Evolutionary conservation across 2,329 filamentous ascomycete genomes (phyloP).

Genomic region (Ophiocordyceps sinensis): DNA sequence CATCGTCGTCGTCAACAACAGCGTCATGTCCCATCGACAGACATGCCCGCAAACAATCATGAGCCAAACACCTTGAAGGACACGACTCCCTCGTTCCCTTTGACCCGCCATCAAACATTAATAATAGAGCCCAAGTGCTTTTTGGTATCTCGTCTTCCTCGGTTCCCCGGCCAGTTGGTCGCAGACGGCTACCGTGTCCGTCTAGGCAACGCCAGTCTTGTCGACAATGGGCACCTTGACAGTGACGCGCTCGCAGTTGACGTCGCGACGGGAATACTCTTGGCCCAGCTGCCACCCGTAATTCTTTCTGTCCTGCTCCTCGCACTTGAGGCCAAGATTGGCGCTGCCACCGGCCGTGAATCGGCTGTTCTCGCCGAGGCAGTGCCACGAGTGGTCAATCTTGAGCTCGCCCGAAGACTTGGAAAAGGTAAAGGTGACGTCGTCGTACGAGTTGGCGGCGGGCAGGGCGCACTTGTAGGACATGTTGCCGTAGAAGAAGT

Average conservation of each 20-base stretch:
- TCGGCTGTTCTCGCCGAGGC: conserved; percentile 22
- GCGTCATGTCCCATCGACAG: no score
- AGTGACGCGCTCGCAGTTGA: conserved; percentile 14
- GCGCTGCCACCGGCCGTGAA: conserved; percentile 14
- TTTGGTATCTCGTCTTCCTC: no score
- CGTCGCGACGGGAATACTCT: conserved; percentile 14
- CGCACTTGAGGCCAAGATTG: conserved; percentile 14
- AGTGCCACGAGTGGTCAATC: conserved; percentile 35
- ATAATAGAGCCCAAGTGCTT: neutral
- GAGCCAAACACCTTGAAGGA: no score
- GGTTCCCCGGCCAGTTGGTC: no score
- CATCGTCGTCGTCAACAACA: no score
- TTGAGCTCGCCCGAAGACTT: conserved; percentile 19
- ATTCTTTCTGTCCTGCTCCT: conserved; percentile 13
- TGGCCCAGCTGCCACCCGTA: conserved; percentile 16
- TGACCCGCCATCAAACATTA: neutral
- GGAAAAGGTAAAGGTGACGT: conserved; percentile 28
- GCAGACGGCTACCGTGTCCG: no score
- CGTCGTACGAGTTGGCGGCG: conserved; percentile 7
- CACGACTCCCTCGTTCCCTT: no score
- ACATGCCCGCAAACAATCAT: no score
- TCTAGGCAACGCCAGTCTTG: conserved; percentile 12
- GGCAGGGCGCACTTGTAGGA: conserved; percentile 27
- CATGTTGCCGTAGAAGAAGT: conserved; percentile 35
- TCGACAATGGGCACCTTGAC: conserved; percentile 11